phyloP scores from a whole-genome alignment of 1,139 yeast species.

The Sugiyamaella grinbergsii region DNA sequence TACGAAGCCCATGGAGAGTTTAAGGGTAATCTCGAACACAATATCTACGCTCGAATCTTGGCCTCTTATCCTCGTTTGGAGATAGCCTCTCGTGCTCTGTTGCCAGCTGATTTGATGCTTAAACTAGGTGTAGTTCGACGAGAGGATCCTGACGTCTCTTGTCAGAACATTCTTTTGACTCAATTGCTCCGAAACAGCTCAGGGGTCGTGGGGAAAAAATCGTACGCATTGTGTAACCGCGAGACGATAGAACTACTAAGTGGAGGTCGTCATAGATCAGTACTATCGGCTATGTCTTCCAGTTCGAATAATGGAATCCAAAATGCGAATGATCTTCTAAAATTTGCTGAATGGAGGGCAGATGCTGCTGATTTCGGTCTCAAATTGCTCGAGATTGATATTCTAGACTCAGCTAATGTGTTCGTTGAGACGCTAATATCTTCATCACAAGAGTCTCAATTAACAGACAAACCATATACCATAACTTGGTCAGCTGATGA shows the following conservation, averaged over 20 bases:
- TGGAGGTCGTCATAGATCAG: slow-evolving; percentile 16
- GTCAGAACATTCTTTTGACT: slow-evolving; percentile 7
- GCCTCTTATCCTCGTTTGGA: slow-evolving; percentile 40
- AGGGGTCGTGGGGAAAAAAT: slow-evolving; percentile 21
- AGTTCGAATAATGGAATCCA: slow-evolving; percentile 14
- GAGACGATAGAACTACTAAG: slow-evolving; percentile 17
- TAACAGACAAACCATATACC: neutral
- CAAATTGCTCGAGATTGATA: slow-evolving; percentile 21
- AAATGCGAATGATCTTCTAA: neutral
- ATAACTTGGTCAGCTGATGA: slow-evolving; percentile 1
- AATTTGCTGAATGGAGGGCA: slow-evolving; percentile 18
- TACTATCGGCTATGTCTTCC: slow-evolving; percentile 17
- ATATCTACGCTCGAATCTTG: slow-evolving; percentile 37
- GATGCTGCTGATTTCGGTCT: slow-evolving; percentile 22
- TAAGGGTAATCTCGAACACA: slow-evolving; percentile 23
- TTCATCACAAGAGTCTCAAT: neutral
- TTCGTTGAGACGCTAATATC: slow-evolving; percentile 1
- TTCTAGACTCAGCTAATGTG: slow-evolving; percentile 13
- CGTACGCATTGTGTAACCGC: slow-evolving; percentile 22
- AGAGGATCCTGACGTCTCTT: slow-evolving; percentile 1
- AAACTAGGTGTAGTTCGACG: slow-evolving; percentile 33
- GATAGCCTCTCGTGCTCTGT: slow-evolving; percentile 27
- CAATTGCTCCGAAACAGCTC: slow-evolving; percentile 18
- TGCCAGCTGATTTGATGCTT: slow-evolving; percentile 37
- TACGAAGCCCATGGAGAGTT: slow-evolving; percentile 19